Evolutionary conservation across 805 yeast species (phyloP), one percentile per base, ranked within the genome.

Genomic region (Suhomyces prunicola): DNA sequence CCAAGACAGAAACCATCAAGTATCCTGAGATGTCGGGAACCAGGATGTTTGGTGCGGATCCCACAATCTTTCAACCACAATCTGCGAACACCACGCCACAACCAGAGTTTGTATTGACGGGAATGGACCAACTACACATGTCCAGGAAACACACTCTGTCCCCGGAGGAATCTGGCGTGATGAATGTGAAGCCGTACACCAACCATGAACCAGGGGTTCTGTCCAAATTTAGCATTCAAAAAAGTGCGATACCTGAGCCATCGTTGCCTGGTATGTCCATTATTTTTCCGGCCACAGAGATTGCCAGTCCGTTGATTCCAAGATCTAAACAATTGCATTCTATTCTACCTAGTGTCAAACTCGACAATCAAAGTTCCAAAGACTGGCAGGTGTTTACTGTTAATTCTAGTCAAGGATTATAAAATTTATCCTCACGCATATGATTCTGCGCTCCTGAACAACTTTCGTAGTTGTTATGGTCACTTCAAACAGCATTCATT

Each of bases 211-310:
- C 54, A 2, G 54, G 54, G 2, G 33, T 39, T 10, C 44, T 47
- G 15, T 41, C 50, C 33, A 51, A 51, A 29, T 51, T 51, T 31
- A 47, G 54, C 17, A 39, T 51, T 13, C 49, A 51, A 19, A 42
- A 42, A 15, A 23, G 15, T 23, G 31, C 22, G 15, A 39, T n/a
- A 9, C 22, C 23, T n/a, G 50, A 51, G 13, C 23, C 40, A 3
- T 12, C 40, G n/a, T 23, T 52, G 19, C 54, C 54, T 12, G 54
- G 54, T 10, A 52, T 52, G 13, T 52, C 54, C 23, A 46, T 52
- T 26, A 45, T 52, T 6, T 52, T 48, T 26, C 52, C 41, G 9
- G 40, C 31, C 13, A 46, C 49, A 8, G 45, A 45, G 19, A 31
- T 24, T 4, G 46, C 22, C 10, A 29, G 19, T 31, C 13, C 46